Percentiles rank a stretch among this genome's conserved stretches.
These are phyloP conservation scores for Blastomyces parvus DNA, from an alignment of 2,329 filamentous ascomycete genomes.

Conservation along the genomic window DNA sequence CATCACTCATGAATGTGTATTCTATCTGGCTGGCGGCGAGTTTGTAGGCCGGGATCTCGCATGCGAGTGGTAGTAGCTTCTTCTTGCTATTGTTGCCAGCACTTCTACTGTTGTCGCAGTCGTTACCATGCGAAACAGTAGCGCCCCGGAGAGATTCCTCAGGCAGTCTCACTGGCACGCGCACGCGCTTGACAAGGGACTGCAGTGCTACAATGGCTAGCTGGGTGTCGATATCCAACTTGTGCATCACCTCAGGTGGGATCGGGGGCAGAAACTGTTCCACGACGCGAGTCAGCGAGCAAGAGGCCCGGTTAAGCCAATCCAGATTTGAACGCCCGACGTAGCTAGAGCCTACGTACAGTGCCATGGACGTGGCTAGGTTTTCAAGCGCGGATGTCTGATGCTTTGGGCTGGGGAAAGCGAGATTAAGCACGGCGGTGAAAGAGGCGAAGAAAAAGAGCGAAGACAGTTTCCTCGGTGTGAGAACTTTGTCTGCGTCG, in stretches of 20 bases:
- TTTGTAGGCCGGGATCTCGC: background rate
- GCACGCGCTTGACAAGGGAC: background rate
- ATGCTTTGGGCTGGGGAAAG: background rate
- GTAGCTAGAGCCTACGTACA: background rate
- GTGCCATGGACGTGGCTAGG: background rate
- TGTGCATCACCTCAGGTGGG: background rate
- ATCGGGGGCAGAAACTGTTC: background rate
- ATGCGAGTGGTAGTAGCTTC: background rate
- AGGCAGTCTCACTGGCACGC: background rate
- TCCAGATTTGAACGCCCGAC: background rate
- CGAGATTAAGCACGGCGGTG: background rate
- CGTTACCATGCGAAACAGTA: background rate
- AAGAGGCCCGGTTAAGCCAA: background rate
- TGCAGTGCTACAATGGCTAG: background rate
- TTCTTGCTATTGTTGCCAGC: background rate
- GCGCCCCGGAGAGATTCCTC: background rate
- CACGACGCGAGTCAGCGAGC: background rate
- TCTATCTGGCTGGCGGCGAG: background rate
- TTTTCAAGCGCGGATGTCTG: background rate
- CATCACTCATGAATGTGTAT: slow-evolving; percentile 3
- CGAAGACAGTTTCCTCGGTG: background rate
- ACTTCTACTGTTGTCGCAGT: background rate
- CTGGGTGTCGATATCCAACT: background rate
- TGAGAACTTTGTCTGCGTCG: background rate
- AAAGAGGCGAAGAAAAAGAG: background rate